Percentiles rank a stretch among this genome's conserved stretches.
These are phyloP conservation scores for Lenzites betulinus DNA, from an alignment of 768 basidiomycete species.

Conservation along the genomic window DNA sequence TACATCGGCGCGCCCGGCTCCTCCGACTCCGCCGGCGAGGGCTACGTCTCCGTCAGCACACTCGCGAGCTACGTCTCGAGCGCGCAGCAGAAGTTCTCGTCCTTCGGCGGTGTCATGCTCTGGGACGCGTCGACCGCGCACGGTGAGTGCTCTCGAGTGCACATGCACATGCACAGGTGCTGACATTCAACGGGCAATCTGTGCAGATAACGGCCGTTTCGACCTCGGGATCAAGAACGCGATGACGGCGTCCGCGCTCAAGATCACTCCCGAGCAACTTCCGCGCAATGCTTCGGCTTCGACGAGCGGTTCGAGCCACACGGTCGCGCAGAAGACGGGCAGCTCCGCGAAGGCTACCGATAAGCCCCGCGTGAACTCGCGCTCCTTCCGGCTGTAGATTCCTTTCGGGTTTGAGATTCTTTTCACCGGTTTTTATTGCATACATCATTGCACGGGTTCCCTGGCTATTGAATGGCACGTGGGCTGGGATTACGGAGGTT, in stretches of 20 bases:
- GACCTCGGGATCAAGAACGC: slow-evolving; percentile 28
- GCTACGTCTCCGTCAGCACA: slow-evolving; percentile 50
- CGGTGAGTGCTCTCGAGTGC: slow-evolving; percentile 10
- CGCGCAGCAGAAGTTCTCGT: slow-evolving; percentile 58
- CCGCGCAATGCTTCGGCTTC: slow-evolving; percentile 5
- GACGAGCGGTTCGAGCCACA: background rate
- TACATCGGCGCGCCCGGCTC: slow-evolving; percentile 68
- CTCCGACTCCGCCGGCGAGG: slow-evolving; percentile 55
- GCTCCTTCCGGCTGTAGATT: slow-evolving; percentile 25
- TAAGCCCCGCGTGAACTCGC: slow-evolving; percentile 20
- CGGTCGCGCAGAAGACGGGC: background rate
- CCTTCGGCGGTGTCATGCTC: slow-evolving; percentile 59
- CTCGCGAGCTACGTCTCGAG: slow-evolving; percentile 47
- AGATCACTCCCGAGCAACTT: slow-evolving; percentile 8
- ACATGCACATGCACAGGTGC: background rate
- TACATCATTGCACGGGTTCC: background rate
- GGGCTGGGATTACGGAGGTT: no score
- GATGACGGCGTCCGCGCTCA: slow-evolving; percentile 22
- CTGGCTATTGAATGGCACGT: background rate
- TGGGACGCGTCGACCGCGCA: slow-evolving; percentile 37
- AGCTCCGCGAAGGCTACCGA: background rate
- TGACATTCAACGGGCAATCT: no score
- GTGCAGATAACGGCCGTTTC: slow-evolving; percentile 28
- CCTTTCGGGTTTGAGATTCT: no score
- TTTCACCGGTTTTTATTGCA: background rate